Conservation (phyloP, 768 basidiomycete genomes). For the Scleroderma bovista region DNA sequence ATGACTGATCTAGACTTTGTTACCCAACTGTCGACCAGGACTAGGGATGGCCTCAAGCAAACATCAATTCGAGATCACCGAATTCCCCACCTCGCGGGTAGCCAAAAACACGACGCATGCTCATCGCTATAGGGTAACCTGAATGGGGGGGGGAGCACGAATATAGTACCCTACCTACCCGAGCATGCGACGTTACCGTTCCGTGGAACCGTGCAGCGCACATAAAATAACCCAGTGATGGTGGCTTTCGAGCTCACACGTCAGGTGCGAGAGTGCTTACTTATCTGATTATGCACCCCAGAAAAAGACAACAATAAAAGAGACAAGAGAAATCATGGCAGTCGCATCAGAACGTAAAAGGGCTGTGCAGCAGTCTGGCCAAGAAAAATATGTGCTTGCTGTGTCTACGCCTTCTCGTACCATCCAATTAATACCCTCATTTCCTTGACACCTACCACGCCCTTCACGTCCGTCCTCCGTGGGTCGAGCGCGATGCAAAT, state of each 20-base stretch:
- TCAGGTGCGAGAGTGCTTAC: too few species aligned
- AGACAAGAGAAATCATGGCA: background rate
- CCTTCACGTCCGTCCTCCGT: constrained; percentile 41
- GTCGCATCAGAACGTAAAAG: background rate
- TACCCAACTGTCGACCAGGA: too few species aligned
- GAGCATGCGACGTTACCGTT: too few species aligned
- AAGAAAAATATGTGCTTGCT: constrained; percentile 8
- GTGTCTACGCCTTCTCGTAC: constrained; percentile 30
- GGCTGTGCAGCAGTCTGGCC: constrained; percentile 4
- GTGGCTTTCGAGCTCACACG: too few species aligned
- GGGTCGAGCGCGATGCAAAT: constrained; percentile 59
- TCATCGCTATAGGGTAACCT: background rate
- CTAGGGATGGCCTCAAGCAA: too few species aligned
- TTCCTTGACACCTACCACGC: constrained; percentile 60
- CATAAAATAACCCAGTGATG: too few species aligned
- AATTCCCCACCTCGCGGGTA: background rate
- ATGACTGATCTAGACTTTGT: too few species aligned
- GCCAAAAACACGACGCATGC: background rate
- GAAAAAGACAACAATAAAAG: background rate
- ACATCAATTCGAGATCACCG: too few species aligned
- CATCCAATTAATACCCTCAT: constrained; percentile 80
- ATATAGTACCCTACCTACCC: background rate
- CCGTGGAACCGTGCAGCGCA: too few species aligned
- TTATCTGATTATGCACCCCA: background rate
- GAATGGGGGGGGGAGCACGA: background rate